Base-by-base conservation (phyloP, 1,284 basidiomycete genomes). In the Cryptococcus wingfieldii region DNA sequence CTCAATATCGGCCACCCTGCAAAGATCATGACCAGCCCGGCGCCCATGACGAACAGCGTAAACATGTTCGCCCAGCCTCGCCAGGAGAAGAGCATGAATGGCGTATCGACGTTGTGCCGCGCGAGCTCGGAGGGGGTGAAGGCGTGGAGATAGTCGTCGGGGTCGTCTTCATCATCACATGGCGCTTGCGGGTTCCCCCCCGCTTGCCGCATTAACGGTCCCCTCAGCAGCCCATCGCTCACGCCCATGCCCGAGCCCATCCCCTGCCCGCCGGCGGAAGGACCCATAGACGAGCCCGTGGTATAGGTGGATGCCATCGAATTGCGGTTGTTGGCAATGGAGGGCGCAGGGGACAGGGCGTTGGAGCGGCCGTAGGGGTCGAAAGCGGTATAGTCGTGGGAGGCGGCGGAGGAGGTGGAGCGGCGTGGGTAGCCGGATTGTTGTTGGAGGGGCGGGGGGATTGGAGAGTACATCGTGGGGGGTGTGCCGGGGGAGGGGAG, bases 1-100 rank as follows among this genome's bases (percentile, higher is more conserved):
- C 77, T 76, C 64, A 90, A 69, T 66, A 93, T 83, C 2, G 90
- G 90, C 66, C 89, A 92, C 44, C 84, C 83, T 25, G 86, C 83
- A 71, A 93, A 94, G 7, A 93, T 82, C 51, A 74, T 74, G 9
- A 86, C 70, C 51, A 86, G 74, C 0, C 72, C 75, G 5, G 51
- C 54, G 18, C 72, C 66, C 27, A 82, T 70, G 37, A 79, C 54
- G 43, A 79, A 70, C 14, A 82, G 70, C 10, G 77, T 76, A 1
- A 84, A 78, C 49, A 85, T 82, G 66, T 89, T 82, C 9, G 70
- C 67, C 71, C 74, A 77, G 31, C 75, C 75, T 62, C 76, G 62
- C 51, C 61, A 65, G 19, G 70, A 71, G 25, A 59, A 65, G 42
- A 73, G 56, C 42, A 65, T 63, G 46, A 78, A 58, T 82, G 64